Evolutionary conservation across 1,139 yeast genomes (phyloP).

Genomic region (Yamadazyma diospyri): DNA sequence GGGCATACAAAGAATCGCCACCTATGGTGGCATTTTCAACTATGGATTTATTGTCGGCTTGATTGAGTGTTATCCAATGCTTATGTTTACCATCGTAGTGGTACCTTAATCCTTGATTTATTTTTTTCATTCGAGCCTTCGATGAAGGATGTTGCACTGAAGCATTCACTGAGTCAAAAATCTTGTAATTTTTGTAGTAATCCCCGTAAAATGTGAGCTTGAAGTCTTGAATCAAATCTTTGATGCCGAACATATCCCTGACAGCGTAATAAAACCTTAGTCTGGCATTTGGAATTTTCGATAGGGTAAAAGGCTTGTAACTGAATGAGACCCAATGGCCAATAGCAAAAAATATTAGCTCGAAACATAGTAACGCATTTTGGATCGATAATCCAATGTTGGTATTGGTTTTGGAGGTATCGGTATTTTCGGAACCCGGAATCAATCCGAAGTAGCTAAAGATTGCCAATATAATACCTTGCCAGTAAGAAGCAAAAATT

Average conservation of each 20-base stretch:
- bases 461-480: slow-evolving; percentile 69
- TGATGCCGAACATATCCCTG: slow-evolving; percentile 71
- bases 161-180: slow-evolving; percentile 79
- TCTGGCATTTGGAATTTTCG: slow-evolving; percentile 65
- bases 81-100: slow-evolving; percentile 73
- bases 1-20: slow-evolving; percentile 22
- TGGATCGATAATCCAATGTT: slow-evolving; percentile 62
- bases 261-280: slow-evolving; percentile 58
- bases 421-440: slow-evolving; percentile 27
- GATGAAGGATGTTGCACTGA: slow-evolving; percentile 67
- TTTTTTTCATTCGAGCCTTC: slow-evolving; percentile 63
- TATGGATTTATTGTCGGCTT: slow-evolving; percentile 18
- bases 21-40: slow-evolving; percentile 14
- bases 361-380: slow-evolving; percentile 77
- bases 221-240: slow-evolving; percentile 77
- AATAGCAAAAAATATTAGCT: slow-evolving; percentile 79
- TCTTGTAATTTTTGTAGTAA: slow-evolving; percentile 69
- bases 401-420: slow-evolving; percentile 23
- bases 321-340: slow-evolving; percentile 89
- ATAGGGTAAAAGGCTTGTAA: slow-evolving; percentile 64
- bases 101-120: slow-evolving; percentile 82
- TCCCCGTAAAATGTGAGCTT: slow-evolving; percentile 69
- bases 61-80: slow-evolving; percentile 67
- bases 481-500: slow-evolving; percentile 97
- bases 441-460: slow-evolving; percentile 55